Percentiles rank a stretch among this genome's conserved stretches.
Evolutionary conservation across 768 basidiomycete species (phyloP).

Genomic region (Leucosporidium yakuticum): DNA sequence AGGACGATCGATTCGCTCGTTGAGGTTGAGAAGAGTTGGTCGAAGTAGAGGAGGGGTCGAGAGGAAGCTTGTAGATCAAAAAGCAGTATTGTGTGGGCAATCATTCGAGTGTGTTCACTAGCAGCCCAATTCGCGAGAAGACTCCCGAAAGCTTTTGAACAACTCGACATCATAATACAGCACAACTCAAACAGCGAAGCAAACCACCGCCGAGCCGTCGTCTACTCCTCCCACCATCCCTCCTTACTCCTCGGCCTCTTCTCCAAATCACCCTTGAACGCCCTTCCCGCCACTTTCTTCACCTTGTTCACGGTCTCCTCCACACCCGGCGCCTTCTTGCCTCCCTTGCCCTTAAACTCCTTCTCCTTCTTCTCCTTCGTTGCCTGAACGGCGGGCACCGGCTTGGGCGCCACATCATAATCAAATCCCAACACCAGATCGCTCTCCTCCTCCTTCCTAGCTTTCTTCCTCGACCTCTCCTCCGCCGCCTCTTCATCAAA

Average conservation of each 20-base stretch:
- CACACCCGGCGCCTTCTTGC: conserved; percentile 8
- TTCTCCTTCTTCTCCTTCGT: neutral
- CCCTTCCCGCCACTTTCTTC: conserved; percentile 9
- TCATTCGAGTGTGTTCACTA: too few species aligned
- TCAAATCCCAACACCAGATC: conserved; percentile 32
- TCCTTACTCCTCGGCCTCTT: conserved; percentile 11
- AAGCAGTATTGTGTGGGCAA: too few species aligned
- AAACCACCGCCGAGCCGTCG: neutral
- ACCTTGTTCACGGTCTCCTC: conserved; percentile 2
- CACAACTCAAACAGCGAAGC: neutral
- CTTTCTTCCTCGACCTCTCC: conserved; percentile 23
- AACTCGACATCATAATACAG: neutral
- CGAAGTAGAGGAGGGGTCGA: too few species aligned
- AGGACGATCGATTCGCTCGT: conserved; percentile 32
- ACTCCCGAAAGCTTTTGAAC: too few species aligned
- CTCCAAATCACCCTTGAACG: conserved; percentile 27
- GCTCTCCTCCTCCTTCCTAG: conserved; percentile 25
- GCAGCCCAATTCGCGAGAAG: too few species aligned
- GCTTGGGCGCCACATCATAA: conserved; percentile 5
- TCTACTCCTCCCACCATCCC: conserved; percentile 27
- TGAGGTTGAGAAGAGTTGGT: conserved; percentile 32
- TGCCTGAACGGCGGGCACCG: too few species aligned
- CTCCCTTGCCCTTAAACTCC: conserved; percentile 15
- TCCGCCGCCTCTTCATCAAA: conserved; percentile 12
- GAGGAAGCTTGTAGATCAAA: too few species aligned